Evolutionary conservation across 148 eudicot genomes (phyloP).

Genomic region (Persicaria tinctoria): DNA sequence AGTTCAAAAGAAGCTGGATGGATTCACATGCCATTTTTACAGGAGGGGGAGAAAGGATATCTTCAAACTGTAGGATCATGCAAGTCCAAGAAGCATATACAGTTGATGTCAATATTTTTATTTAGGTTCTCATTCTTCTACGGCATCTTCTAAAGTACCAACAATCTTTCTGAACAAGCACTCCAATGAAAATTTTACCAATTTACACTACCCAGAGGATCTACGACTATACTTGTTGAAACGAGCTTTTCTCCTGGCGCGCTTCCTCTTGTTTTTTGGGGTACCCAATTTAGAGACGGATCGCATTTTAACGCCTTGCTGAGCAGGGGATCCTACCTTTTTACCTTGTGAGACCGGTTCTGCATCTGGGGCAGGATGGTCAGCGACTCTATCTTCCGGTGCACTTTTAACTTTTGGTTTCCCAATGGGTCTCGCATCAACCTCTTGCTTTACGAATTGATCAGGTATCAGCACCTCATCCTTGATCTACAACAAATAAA

Average conservation of each 20-base stretch:
- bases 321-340: conserved; percentile 21
- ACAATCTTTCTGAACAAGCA: neutral
- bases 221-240: conserved; percentile 10
- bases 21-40: conserved; percentile 12
- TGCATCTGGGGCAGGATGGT: conserved; percentile 13
- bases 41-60: conserved; percentile 1
- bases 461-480: conserved; percentile 31
- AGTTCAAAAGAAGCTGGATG: neutral
- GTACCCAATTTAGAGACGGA: conserved; percentile 2
- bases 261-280: conserved; percentile 16
- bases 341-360: conserved; percentile 21
- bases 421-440: conserved; percentile 18
- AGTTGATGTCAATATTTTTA: conserved; percentile 3
- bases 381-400: conserved; percentile 17
- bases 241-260: conserved; percentile 14
- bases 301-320: conserved; percentile 32
- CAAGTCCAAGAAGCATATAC: conserved; percentile 10
- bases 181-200: neutral
- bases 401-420: conserved; percentile 16
- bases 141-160: neutral
- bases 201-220: conserved; percentile 15
- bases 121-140: neutral
- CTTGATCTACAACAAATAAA: conserved; percentile 29
- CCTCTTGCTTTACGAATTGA: conserved; percentile 36
- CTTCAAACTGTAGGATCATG: conserved; percentile 5